Evolutionary conservation across 257 asterid species (phyloP), one percentile per base, ranked within the genome.

Genomic region (Plantago ovata): DNA sequence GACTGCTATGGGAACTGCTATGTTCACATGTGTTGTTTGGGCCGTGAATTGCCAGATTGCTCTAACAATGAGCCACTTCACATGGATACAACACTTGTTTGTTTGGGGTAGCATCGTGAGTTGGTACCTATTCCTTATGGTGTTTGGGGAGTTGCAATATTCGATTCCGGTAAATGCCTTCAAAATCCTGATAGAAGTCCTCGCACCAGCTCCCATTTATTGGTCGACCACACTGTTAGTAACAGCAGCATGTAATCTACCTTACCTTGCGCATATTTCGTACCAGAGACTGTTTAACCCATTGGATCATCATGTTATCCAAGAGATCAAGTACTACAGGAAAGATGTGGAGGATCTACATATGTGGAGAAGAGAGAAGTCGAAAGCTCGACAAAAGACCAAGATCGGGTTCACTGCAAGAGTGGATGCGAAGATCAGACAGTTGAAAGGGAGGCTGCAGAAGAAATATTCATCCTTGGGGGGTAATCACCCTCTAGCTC

Each of bases 21-120:
- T 92, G 98, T 88, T 92, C 91, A 92, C 98, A 2, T 88, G 94
- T 50, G 82, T 88, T 14, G 71, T 88, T 65, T 92, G 97, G 95
- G 86, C 91, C 0, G 97, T 92, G 13, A 92, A 88, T 63, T 65
- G 85, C 75, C 98, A 92, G 73, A 86, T 92, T 21, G 96, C 95
- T 5, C 71, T 92, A 36, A 78, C 88, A 6, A 92, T 84, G 95
- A 75, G 89, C 76, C 95, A 92, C 78, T 92, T 92, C 90, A 92
- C 98, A 23, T 88, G 92, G 93, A 84, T 92, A 47, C 98, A 92
- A 58, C 97, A 85, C 80, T 24, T 89, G 53, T 68, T 92, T 48
- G 70, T 92, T 20, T 83, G 89, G 74, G 83, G 89, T 39, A 92
- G 98, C 43, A 60, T 88, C 14, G 71, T 58, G 2, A 65, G 77